Conservation (phyloP, 2,329 filamentous ascomycete genomes). For the Ascochyta pisi region DNA sequence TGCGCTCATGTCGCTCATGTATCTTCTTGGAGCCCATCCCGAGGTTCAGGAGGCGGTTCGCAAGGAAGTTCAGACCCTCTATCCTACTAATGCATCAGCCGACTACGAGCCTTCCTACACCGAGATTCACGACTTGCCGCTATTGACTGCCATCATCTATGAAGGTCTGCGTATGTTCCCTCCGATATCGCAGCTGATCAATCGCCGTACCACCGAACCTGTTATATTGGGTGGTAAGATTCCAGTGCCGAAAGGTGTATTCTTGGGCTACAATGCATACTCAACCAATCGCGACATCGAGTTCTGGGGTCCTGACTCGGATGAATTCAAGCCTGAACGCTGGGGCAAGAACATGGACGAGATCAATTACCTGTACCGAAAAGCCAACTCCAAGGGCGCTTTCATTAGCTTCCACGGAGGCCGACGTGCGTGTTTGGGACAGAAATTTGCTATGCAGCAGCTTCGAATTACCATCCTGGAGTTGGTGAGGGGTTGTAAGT, state of each 20-base stretch:
- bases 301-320: conserved; percentile 38
- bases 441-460: conserved; percentile 51
- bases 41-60: conserved; percentile 29
- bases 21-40: conserved; percentile 30
- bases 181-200: conserved; percentile 59
- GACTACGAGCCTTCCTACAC: conserved; percentile 29
- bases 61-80: conserved; percentile 27
- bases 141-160: conserved; percentile 55
- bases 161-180: conserved; percentile 59
- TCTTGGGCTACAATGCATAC: conserved; percentile 40
- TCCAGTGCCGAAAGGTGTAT: conserved; percentile 29
- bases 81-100: conserved; percentile 17
- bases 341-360: conserved; percentile 49
- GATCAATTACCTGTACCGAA: conserved; percentile 47
- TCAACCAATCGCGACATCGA: conserved; percentile 34
- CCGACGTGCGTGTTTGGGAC: conserved; percentile 51
- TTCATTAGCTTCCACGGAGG: conserved; percentile 56
- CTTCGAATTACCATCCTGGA: conserved; percentile 46
- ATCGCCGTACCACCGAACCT: conserved; percentile 48
- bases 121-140: conserved; percentile 49
- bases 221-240: conserved; percentile 33
- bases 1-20: conserved; percentile 35
- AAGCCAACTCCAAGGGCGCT: conserved; percentile 46
- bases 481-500: conserved; percentile 31
- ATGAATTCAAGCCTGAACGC: conserved; percentile 50